Conservation (phyloP, 352 stramenopile genomes). For the Globisporangium mamillatum region DNA sequence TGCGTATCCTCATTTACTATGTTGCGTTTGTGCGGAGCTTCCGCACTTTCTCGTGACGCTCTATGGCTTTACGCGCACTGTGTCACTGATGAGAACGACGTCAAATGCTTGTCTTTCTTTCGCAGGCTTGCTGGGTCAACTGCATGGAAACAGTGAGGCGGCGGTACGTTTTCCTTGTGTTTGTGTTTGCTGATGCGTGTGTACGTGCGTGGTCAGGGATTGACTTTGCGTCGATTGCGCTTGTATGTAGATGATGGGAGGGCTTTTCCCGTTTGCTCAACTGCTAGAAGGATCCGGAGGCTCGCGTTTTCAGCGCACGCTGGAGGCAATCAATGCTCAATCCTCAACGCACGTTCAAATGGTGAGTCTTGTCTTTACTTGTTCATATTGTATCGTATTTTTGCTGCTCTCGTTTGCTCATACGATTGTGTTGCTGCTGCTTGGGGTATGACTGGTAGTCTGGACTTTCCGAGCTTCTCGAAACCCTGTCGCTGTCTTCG, state of each 20-base stretch:
- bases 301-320: constrained; percentile 41
- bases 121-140: constrained; percentile 27
- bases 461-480: constrained; percentile 54
- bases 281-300: constrained; percentile 33
- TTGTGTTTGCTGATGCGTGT: neutral
- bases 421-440: constrained; percentile 2
- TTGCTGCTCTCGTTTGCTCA: neutral
- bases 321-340: constrained; percentile 35
- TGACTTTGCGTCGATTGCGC: neutral
- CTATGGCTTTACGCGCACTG: neutral
- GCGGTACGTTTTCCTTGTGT: constrained; percentile 3
- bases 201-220: neutral
- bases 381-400: neutral
- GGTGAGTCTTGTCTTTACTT: constrained; percentile 20
- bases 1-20: neutral
- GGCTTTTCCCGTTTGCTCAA: constrained; percentile 56
- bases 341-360: constrained; percentile 40
- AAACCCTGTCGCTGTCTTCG: constrained; percentile 67
- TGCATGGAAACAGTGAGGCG: constrained; percentile 8
- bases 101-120: neutral
- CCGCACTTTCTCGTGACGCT: neutral
- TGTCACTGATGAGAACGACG: neutral
- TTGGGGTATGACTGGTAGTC: constrained; percentile 16
- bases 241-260: constrained; percentile 23
- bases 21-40: neutral